Base-by-base conservation (phyloP, 2,329 filamentous ascomycete species). In the Fusarium siculi region DNA sequence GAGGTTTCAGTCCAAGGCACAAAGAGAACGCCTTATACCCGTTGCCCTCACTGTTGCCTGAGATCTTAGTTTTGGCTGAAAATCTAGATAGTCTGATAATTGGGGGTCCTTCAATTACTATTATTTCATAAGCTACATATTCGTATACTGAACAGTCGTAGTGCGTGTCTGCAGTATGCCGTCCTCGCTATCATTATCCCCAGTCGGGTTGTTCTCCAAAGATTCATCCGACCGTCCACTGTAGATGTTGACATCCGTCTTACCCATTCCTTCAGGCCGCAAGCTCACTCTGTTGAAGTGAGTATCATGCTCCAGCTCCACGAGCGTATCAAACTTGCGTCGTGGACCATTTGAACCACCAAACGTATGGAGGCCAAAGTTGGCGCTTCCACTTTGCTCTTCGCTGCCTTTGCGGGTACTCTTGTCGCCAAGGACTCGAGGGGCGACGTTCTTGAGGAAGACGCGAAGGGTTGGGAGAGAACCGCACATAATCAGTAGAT, bases 311-410 rank as follows among this genome's bases (percentile, higher is more conserved):
- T 67, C 64, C 23, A 67, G 11, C 18, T 67, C 62, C 7, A 67
- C 63, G 6, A 67, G 53, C 3, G 64, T 67, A 7, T 67, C 64
- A 25, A 67, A 67, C 16, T 18, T 67, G 7, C 64, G 64, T 7
- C 64, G 62, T 0, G 64, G 64, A 0, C 62, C 64, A 25, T 67
- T 67, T 1, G 64, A 67, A 9, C 64, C 64, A 1, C 64, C 64
- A 19, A 67, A 67, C 0, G 64, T 67, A 9, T 30, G 64, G 10
- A 67, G 21, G 0, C 64, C 64, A 19, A 30, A 67, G 2, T 47
- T 62, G 19, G 44, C 62, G 7, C 44, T 66, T 15, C 52, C 64
- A 1, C 44, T 66, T 8, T 67, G 39, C 3, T 36, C n/a, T 16
- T 66, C n/a, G 1, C 39, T 67, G 5, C 50, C 32, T 25, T 52